These are phyloP conservation scores for Fomes fomentarius DNA, from an alignment of 1,284 basidiomycete species.

Conservation along the genomic window DNA sequence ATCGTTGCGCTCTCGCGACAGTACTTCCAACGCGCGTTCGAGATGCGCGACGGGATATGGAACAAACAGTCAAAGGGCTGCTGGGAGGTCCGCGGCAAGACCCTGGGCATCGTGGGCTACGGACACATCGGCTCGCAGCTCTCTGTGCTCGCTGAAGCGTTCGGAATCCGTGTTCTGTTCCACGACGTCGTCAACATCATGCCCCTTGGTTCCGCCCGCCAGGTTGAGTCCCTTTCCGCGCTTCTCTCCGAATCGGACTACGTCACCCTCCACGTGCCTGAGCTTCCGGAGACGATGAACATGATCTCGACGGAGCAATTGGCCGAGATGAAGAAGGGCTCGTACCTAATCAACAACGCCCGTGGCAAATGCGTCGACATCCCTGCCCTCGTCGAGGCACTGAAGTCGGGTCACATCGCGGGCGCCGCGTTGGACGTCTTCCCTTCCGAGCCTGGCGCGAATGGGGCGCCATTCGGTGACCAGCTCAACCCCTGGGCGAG, in stretches of 20 bases:
- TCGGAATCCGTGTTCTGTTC: constrained; percentile 97
- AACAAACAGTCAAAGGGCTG: constrained; percentile 99
- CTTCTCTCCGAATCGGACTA: constrained; percentile 89
- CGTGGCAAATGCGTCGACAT: constrained; percentile 96
- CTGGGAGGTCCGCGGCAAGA: constrained; percentile 98
- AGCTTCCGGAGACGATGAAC: constrained; percentile 93
- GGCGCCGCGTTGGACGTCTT: constrained; percentile 97
- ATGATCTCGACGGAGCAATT: constrained; percentile 88
- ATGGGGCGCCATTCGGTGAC: constrained; percentile 88
- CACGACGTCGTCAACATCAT: constrained; percentile 97
- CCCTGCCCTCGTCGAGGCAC: constrained; percentile 82
- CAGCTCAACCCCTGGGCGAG: constrained; percentile 83
- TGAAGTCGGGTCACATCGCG: constrained; percentile 87
- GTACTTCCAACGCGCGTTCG: constrained; percentile 86
- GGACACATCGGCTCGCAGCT: constrained; percentile 99
- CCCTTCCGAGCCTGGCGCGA: constrained; percentile 90
- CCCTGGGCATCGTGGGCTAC: constrained; percentile 97
- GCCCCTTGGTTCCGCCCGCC: constrained; percentile 94
- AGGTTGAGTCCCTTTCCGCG: constrained; percentile 82
- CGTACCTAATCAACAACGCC: constrained; percentile 98
- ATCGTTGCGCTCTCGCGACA: constrained; percentile 95
- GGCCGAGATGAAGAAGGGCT: constrained; percentile 91
- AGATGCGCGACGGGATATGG: constrained; percentile 92
- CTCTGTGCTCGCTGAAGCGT: constrained; percentile 95
- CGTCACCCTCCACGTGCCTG: constrained; percentile 95